These are phyloP conservation scores for Candida frijolesensis DNA, from an alignment of 1,139 yeast species.

Conservation along the genomic window DNA sequence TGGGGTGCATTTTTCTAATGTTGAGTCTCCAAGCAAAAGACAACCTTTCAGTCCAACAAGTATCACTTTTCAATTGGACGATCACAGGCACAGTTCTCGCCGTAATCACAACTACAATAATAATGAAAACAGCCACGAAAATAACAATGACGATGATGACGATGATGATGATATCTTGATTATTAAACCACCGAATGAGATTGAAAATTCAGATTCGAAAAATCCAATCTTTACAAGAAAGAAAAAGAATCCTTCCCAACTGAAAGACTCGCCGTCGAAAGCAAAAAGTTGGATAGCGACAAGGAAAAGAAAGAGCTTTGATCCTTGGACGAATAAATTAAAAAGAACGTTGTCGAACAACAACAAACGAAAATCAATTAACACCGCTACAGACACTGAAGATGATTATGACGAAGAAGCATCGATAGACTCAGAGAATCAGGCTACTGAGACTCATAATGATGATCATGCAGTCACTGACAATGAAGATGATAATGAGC, in stretches of 20 bases:
- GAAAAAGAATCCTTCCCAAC: constrained; percentile 11
- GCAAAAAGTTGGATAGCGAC: constrained; percentile 15
- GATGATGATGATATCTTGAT: constrained; percentile 78
- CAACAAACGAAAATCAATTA: constrained; percentile 17
- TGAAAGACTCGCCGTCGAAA: constrained; percentile 19
- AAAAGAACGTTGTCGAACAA: constrained; percentile 26
- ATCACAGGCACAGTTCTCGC: constrained; percentile 13
- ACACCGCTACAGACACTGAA: constrained; percentile 13
- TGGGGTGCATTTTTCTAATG: neutral
- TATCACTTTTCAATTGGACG: neutral
- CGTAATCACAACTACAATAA: constrained; percentile 25
- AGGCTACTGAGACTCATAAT: constrained; percentile 20
- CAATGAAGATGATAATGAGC: constrained; percentile 20
- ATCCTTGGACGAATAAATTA: constrained; percentile 16
- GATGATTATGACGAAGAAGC: constrained; percentile 14
- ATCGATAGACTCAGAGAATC: constrained; percentile 19
- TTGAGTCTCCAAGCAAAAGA: neutral
- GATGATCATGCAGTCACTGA: constrained; percentile 18
- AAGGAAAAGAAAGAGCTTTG: constrained; percentile 12
- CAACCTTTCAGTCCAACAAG: constrained; percentile 1
- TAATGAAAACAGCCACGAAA: neutral
- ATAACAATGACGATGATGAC: constrained; percentile 17
- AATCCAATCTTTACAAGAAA: constrained; percentile 38
- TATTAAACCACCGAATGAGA: constrained; percentile 77
- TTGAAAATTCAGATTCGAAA: constrained; percentile 43